Base-by-base conservation (phyloP, 2,329 filamentous ascomycete genomes). In the Paraphaeosphaeria minitans region DNA sequence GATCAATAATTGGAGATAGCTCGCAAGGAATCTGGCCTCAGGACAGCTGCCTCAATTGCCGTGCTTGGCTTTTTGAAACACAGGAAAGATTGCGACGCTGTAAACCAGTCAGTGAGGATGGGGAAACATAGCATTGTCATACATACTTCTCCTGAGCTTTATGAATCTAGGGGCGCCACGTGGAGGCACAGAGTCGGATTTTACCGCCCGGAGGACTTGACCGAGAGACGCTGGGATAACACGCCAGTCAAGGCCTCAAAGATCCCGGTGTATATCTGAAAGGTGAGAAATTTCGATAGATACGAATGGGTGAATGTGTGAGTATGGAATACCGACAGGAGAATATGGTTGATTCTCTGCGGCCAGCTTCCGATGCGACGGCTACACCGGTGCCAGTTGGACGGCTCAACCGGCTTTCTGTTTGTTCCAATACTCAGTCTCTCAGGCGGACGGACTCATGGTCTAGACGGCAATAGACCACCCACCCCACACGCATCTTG, bases 131-230 rank as follows among this genome's bases (percentile, higher is more conserved):
- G 2, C 14, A 13, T n/a, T 6, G 14, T 45, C 7, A 29, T n/a
- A 46, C 43, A 14, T 46, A 46, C 43, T 13, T n/a, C 14, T n/a
- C 46, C 16, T 9, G 31, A 22, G 12, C 29, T 16, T 27, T 33
- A 9, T 9, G 58, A 22, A 33, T 56, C 61, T 39, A 56, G 61
- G 54, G 56, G 55, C 56, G 53, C 46, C 58, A 49, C 61, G 61
- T 22, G 61, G 56, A 63, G 56, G 46, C 35, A 52, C 37, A 57
- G 58, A 63, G 58, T 53, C 57, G 56, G 53, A 50, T 53, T 52
- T 52, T 52, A 39, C 54, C 46, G 43, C 58, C 48, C 48, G 43
- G 43, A 46, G 43, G 22, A 46, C 21, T 46, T 46, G 43, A 29
- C 43, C 43, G 43, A 46, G 27, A 22, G 43, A 29, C 43, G 43